These are phyloP conservation scores for Salix exigua DNA, from an alignment of 345 rosid genomes.

Conservation along the genomic window DNA sequence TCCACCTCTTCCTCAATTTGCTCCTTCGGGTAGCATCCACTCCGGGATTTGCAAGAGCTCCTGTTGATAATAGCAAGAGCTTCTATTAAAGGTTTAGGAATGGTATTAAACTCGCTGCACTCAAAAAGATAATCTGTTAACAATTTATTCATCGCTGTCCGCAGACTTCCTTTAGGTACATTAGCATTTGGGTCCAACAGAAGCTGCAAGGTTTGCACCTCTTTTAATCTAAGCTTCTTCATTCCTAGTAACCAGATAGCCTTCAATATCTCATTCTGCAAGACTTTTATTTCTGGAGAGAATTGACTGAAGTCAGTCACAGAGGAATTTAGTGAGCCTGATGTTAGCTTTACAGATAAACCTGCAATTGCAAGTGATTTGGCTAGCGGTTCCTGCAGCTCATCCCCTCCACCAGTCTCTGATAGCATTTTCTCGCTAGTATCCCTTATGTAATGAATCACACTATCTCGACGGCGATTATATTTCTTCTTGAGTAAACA, in stretches of 20 bases:
- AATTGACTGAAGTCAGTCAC: constrained; percentile 37
- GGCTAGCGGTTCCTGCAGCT: constrained; percentile 56
- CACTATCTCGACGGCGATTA: constrained; percentile 32
- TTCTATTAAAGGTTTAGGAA: constrained; percentile 57
- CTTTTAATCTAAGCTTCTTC: constrained; percentile 44
- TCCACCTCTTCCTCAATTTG: constrained; percentile 63
- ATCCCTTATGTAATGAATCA: constrained; percentile 44
- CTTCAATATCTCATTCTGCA: constrained; percentile 70
- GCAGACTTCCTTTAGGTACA: constrained; percentile 38
- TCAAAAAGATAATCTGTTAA: constrained; percentile 67
- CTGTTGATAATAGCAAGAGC: constrained; percentile 60
- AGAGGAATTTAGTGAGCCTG: constrained; percentile 29
- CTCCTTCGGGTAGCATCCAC: constrained; percentile 33
- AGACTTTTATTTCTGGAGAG: constrained; percentile 45
- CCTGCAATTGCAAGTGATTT: constrained; percentile 67
- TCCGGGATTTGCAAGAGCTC: constrained; percentile 27
- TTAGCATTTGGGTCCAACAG: constrained; percentile 51
- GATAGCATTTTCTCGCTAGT: constrained; percentile 53
- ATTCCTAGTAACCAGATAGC: constrained; percentile 54
- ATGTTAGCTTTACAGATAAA: constrained; percentile 47
- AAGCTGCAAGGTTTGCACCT: constrained; percentile 51
- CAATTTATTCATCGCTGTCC: constrained; percentile 52
- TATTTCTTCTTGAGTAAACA: constrained; percentile 23
- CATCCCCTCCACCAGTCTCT: constrained; percentile 38
- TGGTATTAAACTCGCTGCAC: constrained; percentile 54